Percentiles rank a stretch among this genome's conserved stretches.
Evolutionary conservation across 2,329 filamentous ascomycete genomes (phyloP).

Genomic region (Ramularia endophylla): DNA sequence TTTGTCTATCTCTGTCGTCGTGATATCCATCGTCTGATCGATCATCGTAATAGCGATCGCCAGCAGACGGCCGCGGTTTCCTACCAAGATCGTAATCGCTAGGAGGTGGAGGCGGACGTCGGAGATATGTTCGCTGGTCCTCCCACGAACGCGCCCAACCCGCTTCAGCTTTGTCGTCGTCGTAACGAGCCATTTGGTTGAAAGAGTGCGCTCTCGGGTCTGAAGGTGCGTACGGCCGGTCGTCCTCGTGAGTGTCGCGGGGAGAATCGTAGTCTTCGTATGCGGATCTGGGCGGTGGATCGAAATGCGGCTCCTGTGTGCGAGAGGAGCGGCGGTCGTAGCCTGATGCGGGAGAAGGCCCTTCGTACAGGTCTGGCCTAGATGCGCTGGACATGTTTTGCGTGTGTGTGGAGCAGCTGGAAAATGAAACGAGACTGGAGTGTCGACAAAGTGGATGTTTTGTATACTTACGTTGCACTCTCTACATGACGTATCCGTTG

Average conservation of each 20-base stretch:
- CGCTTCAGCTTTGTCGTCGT: slow-evolving; percentile 26
- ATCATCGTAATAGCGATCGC: slow-evolving; percentile 3
- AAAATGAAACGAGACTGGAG: too few relatives aligned
- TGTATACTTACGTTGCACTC: too few relatives aligned
- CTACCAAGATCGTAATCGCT: slow-evolving; percentile 8
- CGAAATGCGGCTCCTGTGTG: background rate
- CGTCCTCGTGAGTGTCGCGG: background rate
- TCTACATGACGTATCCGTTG: too few relatives aligned
- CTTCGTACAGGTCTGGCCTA: too few relatives aligned
- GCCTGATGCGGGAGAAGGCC: too few relatives aligned
- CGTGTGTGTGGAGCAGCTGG: too few relatives aligned
- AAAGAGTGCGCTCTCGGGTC: slow-evolving; percentile 12
- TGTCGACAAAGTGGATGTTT: too few relatives aligned
- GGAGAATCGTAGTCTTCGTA: slow-evolving; percentile 4
- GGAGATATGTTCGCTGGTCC: slow-evolving; percentile 6
- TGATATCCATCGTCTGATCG: slow-evolving; percentile 5
- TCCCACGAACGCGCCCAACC: slow-evolving; percentile 14
- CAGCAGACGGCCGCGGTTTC: slow-evolving; percentile 1
- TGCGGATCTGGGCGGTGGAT: background rate
- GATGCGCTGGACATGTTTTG: too few relatives aligned
- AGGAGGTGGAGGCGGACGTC: slow-evolving; percentile 6
- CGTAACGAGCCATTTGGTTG: slow-evolving; percentile 19
- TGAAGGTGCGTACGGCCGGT: slow-evolving; percentile 11
- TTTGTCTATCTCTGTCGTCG: slow-evolving; percentile 7
- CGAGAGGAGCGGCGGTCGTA: background rate